A percentile compares a stretch with the other conserved stretches of the same genome.
These are phyloP conservation scores for Trametes sanguinea DNA, from an alignment of 768 basidiomycete species.

Conservation along the genomic window DNA sequence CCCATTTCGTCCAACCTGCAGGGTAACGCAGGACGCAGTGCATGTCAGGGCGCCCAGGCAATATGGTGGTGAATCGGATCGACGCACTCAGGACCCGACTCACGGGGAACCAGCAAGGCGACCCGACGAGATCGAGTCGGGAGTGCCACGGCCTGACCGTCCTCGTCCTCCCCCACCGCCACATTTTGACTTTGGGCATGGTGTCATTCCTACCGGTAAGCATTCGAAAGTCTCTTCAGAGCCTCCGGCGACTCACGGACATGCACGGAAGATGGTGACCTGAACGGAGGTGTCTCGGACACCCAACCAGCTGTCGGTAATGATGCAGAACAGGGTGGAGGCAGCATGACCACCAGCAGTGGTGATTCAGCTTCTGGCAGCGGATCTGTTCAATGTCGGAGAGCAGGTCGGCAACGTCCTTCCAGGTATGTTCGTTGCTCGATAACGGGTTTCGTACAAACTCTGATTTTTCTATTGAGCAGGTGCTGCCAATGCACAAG, in stretches of 20 bases:
- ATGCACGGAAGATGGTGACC: background rate
- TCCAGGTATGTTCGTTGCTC: background rate
- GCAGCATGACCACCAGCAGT: constrained; percentile 1
- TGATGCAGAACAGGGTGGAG: constrained; percentile 11
- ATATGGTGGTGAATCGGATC: background rate
- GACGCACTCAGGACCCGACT: background rate
- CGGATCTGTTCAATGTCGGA: background rate
- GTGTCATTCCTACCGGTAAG: background rate
- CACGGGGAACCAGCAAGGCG: background rate
- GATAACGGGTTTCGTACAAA: too few relatives aligned
- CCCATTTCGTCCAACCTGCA: background rate
- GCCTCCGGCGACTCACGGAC: too few relatives aligned
- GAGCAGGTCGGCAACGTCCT: background rate
- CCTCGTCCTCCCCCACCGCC: background rate
- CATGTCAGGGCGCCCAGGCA: background rate
- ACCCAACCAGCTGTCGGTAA: constrained; percentile 8
- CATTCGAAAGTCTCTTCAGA: too few relatives aligned
- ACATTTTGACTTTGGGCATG: background rate
- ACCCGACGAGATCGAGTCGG: background rate
- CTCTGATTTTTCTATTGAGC: too few relatives aligned
- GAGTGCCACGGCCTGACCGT: background rate
- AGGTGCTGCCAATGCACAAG: background rate
- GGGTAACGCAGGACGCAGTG: background rate
- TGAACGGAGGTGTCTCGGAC: constrained; percentile 15
- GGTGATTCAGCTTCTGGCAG: constrained; percentile 1